Percentiles rank a stretch among this genome's conserved stretches.
phyloP scores from a whole-genome alignment of 2,329 filamentous ascomycete genomes.

The Microdochium nivale region DNA sequence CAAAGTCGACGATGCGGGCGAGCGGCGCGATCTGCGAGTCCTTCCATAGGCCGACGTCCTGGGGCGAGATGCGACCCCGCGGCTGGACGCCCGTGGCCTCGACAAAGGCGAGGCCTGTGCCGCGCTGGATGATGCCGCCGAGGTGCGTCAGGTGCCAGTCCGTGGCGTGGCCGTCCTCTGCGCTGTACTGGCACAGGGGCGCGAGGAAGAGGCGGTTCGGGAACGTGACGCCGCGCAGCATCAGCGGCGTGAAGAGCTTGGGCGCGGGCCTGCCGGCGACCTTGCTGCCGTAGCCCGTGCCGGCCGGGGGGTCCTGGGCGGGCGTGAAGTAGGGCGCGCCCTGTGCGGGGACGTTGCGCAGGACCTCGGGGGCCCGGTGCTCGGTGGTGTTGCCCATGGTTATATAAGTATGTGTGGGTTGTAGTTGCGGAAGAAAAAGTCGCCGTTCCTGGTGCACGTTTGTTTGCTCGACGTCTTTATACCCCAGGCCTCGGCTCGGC shows the following conservation, averaged over 20 bases:
- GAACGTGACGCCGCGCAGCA: constrained; percentile 33
- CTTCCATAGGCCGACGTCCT: constrained; percentile 61
- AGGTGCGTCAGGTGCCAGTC: constrained; percentile 67
- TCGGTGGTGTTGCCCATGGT: not conserved
- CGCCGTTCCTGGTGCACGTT: no score
- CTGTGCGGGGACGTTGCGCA: constrained; percentile 15
- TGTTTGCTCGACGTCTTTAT: no score
- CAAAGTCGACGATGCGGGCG: constrained; percentile 26
- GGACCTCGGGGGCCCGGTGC: constrained; percentile 1
- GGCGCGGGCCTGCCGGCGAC: constrained; percentile 34
- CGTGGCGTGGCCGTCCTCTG: constrained; percentile 50
- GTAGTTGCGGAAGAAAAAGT: no score
- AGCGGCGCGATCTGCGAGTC: constrained; percentile 55
- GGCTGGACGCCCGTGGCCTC: constrained; percentile 62
- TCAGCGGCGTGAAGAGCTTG: constrained; percentile 38
- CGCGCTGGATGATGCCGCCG: constrained; percentile 62
- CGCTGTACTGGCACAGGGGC: constrained; percentile 39
- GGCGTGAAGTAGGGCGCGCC: constrained; percentile 34
- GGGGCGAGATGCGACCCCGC: constrained; percentile 64
- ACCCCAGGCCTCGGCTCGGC: no score
- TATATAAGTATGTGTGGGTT: no score
- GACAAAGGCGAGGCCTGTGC: constrained; percentile 56
- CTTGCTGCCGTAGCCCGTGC: constrained; percentile 26
- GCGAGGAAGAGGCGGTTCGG: constrained; percentile 37
- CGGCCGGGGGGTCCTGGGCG: constrained; percentile 26